Base-by-base conservation (phyloP, 768 basidiomycete species). In the Strobilomyces confusus region DNA sequence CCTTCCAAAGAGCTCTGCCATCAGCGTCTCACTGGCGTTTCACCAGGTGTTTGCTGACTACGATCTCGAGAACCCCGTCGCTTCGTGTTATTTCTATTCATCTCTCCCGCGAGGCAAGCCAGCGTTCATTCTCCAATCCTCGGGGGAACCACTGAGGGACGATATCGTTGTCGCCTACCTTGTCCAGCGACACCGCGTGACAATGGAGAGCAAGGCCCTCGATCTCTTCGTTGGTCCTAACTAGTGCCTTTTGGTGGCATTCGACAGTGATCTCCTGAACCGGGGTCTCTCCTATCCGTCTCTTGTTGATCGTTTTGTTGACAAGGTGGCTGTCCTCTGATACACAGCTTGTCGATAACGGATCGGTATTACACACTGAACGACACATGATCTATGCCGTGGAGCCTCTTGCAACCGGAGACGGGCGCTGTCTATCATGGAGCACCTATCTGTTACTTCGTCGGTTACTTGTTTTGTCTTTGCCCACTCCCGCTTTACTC, bases 131-230 rank as follows among this genome's bases (percentile, higher is more conserved):
- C 43, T 70, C 15, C 58, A 67, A 30, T 53, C 55, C 8, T 25
- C 38, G 15, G 63, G 61, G 3, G 68, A 69, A 48, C 63, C 63
- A 5, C 51, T 69, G 13, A 54, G 68, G 23, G 69, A 69, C n/a
- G 69, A 67, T 8, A 57, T 70, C 34, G 50, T 65, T 13, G 52
- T 70, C 15, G 61, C 58, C 9, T 69, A 70, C 49, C 41, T 67
- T 23, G 32, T 69, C 13, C 69, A 69, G 23, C 62, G 58, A 49
- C 56, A 66, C 29, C 63, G 68, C 25, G 23, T 63, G 2, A 52
- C 34, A 37, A 30, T 65, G 56, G 67, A 70, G 42, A 58, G 30
- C 49, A 58, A 34, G 52, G 58, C 67, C 0, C n/a, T 69, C 23
- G 58, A 69, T 22, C 58, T 69, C 14, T 59, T 69, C 23, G 59